Percentiles rank a stretch among this genome's conserved stretches.
phyloP scores from a whole-genome alignment of 768 basidiomycete species.

The Tulasnella sp. region DNA sequence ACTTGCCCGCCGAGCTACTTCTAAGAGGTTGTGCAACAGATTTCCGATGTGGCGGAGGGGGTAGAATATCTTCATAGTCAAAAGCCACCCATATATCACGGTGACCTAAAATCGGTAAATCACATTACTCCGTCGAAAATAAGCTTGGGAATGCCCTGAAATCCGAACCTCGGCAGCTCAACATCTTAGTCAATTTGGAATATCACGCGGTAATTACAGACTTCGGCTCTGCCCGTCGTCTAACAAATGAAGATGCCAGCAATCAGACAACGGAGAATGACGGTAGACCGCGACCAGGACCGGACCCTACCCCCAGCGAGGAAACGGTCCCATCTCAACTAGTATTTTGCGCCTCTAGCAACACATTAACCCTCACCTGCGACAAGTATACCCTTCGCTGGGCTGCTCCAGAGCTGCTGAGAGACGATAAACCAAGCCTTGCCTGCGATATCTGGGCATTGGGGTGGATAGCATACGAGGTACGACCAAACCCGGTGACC shows the following conservation, averaged over 20 bases:
- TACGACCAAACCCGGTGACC: no score
- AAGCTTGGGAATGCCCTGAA: neutral
- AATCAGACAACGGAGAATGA: neutral
- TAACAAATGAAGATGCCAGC: neutral
- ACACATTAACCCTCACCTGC: neutral
- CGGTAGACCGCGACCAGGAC: neutral
- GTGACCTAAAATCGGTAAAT: neutral
- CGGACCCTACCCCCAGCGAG: neutral
- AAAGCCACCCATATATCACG: neutral
- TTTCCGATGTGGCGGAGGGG: neutral
- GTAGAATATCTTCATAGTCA: neutral
- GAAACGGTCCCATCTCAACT: neutral
- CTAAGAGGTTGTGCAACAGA: neutral
- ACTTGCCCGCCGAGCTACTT: neutral
- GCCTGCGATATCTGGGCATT: no score
- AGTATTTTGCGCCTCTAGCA: neutral
- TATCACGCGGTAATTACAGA: neutral
- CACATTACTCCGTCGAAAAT: neutral
- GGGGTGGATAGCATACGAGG: no score
- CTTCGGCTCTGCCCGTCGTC: neutral
- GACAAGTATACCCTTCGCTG: neutral
- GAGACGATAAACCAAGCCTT: neutral
- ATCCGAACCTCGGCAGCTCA: neutral
- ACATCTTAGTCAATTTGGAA: neutral
- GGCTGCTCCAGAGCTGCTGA: neutral